Evolutionary conservation across 2,329 filamentous ascomycete genomes (phyloP).

Genomic region (Epicoccum nigrum): DNA sequence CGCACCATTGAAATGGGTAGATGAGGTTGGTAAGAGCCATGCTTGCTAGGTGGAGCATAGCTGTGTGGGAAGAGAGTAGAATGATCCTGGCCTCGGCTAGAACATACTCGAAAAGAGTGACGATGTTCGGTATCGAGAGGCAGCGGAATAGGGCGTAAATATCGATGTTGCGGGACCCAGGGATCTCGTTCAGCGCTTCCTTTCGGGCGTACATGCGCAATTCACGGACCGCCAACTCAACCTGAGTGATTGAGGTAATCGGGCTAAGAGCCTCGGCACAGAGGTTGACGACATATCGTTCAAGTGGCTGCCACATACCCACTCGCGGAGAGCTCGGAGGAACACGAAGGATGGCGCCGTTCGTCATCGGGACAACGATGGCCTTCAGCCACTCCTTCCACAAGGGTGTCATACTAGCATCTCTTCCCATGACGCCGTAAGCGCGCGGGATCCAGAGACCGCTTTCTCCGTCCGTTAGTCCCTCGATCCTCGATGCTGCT

Average conservation of each 20-base stretch:
- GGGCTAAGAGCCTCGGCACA: slow-evolving; percentile 95
- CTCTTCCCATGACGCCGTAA: slow-evolving; percentile 88
- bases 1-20: slow-evolving; percentile 91
- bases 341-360: slow-evolving; percentile 80
- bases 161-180: slow-evolving; percentile 88
- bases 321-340: slow-evolving; percentile 88
- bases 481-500: slow-evolving; percentile 95
- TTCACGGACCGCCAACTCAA: slow-evolving; percentile 88
- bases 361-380: slow-evolving; percentile 92
- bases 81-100: slow-evolving; percentile 95
- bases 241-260: slow-evolving; percentile 91
- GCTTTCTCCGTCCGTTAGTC: slow-evolving; percentile 91
- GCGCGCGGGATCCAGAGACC: slow-evolving; percentile 94
- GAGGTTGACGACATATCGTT: slow-evolving; percentile 95
- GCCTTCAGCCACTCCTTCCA: slow-evolving; percentile 99
- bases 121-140: slow-evolving; percentile 88
- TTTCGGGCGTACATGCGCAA: slow-evolving; percentile 90
- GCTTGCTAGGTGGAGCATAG: slow-evolving; percentile 93
- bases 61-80: slow-evolving; percentile 90
- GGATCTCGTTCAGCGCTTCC: slow-evolving; percentile 90
- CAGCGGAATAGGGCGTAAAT: slow-evolving; percentile 91
- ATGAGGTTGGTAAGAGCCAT: slow-evolving; percentile 84
- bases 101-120: slow-evolving; percentile 91
- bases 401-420: slow-evolving; percentile 82
- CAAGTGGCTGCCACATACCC: slow-evolving; percentile 93